Conservation (phyloP, 371 early-diverging fungal genomes). For the Lichtheimia corymbifera region DNA sequence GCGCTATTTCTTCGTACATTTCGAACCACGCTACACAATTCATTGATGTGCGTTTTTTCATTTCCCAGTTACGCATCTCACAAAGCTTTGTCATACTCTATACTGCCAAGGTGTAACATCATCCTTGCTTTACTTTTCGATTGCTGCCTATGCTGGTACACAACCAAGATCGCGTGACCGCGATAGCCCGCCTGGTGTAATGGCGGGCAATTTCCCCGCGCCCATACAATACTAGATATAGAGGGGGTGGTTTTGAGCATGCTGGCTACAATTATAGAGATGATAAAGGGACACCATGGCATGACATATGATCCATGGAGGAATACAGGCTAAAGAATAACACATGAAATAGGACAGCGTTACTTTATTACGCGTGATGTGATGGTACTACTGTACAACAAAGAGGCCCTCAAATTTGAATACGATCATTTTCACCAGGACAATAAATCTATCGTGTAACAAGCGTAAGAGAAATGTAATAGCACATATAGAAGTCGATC, state of each 20-base stretch:
- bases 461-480: neutral
- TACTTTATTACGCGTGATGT: neutral
- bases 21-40: too few relatives aligned
- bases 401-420: neutral
- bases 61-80: too few relatives aligned
- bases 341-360: neutral
- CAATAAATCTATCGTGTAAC: conserved; percentile 10
- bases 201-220: too few relatives aligned
- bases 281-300: neutral
- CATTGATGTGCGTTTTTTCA: too few relatives aligned
- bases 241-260: neutral
- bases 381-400: neutral
- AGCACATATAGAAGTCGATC: neutral
- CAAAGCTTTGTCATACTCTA: too few relatives aligned
- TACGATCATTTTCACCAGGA: conserved; percentile 11
- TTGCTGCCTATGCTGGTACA: too few relatives aligned
- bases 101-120: too few relatives aligned
- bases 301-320: neutral
- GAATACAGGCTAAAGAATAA: neutral
- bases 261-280: neutral
- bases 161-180: too few relatives aligned
- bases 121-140: too few relatives aligned
- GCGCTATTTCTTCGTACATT: too few relatives aligned
- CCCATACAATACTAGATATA: too few relatives aligned
- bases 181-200: too few relatives aligned